Base-by-base conservation (phyloP, 2,329 filamentous ascomycete genomes). In the Fusarium temperatum region DNA sequence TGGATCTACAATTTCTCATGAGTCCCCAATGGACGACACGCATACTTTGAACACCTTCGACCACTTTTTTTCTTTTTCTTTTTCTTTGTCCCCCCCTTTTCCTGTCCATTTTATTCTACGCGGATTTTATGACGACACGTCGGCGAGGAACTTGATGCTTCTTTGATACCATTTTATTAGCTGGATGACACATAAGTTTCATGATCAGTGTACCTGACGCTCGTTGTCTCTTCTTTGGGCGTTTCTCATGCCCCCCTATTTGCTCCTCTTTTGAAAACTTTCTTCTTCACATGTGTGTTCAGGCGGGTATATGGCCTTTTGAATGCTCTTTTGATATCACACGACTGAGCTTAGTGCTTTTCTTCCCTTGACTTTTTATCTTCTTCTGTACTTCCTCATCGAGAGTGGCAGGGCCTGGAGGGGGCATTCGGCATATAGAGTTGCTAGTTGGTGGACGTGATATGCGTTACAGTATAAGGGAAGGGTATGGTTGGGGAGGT, bases 121-220 rank as follows among this genome's bases (percentile, higher is more conserved):
- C 61, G 73, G 62, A 67, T 50, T 72, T 78, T 55, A 78, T 76
- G 70, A 77, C 70, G 66, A 72, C 62, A 78, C 65, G 73, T 77
- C 72, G 68, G 77, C 63, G 67, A 75, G 70, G 70, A 77, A 76
- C 68, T 71, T 69, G 62, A 75, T 75, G 62, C 77, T 76, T 76
- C 70, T 75, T 75, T 75, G 75, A 76, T 79, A 72, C 70, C 74
- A 76, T 75, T 75, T 78, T 79, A 78, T 79, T 78, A 78, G 75
- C 76, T 78, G 74, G 60, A 72, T 67, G 68, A 74, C 73, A 65
- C 66, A 68, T 50, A 77, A 68, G 70, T 72, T 73, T 68, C 70
- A 75, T 73, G 71, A 56, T 56, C 66, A 68, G 74, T 73, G 75
- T 64, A 77, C 72, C 66, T 64, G 71, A 77, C 75, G 72, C 72